A percentile compares a stretch with the other conserved stretches of the same genome.
phyloP scores from a whole-genome alignment of 2,329 filamentous ascomycete genomes.

The Thelonectria discophora region DNA sequence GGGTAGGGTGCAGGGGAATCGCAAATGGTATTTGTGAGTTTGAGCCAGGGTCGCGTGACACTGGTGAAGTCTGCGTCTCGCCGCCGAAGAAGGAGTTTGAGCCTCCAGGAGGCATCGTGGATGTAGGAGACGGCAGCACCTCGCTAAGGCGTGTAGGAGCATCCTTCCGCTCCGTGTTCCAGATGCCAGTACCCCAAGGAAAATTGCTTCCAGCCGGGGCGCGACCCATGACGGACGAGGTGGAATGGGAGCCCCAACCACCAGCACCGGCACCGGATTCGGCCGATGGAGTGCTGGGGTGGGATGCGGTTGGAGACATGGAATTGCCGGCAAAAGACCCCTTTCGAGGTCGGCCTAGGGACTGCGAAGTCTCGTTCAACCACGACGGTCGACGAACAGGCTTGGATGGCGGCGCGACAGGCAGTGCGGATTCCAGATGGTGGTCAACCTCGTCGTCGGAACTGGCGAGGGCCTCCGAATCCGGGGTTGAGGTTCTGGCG shows the following conservation, averaged over 20 bases:
- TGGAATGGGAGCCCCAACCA: conserved; percentile 64
- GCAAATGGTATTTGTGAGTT: conserved; percentile 81
- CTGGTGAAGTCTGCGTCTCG: conserved; percentile 62
- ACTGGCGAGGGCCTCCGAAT: conserved; percentile 91
- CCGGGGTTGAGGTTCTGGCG: conserved; percentile 84
- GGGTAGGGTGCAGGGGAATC: conserved; percentile 87
- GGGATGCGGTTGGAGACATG: conserved; percentile 81
- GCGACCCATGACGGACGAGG: conserved; percentile 59
- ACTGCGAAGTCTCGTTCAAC: conserved; percentile 82
- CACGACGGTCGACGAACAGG: conserved; percentile 80
- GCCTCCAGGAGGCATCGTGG: conserved; percentile 59
- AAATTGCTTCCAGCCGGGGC: conserved; percentile 62
- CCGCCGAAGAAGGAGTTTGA: conserved; percentile 59
- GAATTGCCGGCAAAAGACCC: conserved; percentile 79
- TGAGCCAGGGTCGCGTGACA: conserved; percentile 60
- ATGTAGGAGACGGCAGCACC: conserved; percentile 79
- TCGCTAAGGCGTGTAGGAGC: conserved; percentile 77
- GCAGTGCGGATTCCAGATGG: conserved; percentile 62
- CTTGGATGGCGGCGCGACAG: conserved; percentile 62
- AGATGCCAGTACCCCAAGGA: conserved; percentile 82
- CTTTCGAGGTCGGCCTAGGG: conserved; percentile 72
- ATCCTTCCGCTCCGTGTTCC: conserved; percentile 82
- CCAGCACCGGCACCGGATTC: conserved; percentile 63
- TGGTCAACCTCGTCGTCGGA: conserved; percentile 91
- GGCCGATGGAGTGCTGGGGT: conserved; percentile 79